Evolutionary conservation across 768 basidiomycete genomes (phyloP), one percentile per base, ranked within the genome.

Genomic region (Termitomyces titanicus): DNA sequence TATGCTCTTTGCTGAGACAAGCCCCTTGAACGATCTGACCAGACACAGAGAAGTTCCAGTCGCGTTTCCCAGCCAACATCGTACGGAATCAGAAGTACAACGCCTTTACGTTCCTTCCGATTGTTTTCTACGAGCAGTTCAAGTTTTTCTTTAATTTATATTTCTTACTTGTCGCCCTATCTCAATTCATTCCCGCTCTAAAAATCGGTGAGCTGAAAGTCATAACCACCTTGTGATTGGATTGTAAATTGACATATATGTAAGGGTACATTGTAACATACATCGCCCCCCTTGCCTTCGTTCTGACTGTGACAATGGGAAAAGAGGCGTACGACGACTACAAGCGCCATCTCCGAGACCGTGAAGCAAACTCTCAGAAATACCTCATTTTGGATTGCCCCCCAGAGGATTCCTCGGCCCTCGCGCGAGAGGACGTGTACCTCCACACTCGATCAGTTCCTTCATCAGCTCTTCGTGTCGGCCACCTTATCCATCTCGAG

Each of bases 121-220:
- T 98, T 61, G 95, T 98, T 43, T 84, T 98, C 69, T 98, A 98
- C 70, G 95, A 98, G 70, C 96, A 98, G 69, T 99, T 98, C 87
- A 98, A 98, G 72, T 98, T 96, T 79, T 99, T 99, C 77, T 98
- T 97, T 84, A 99, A 98, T 68, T 80, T 98, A 7, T 99, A 98
- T 71, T 99, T 99, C 68, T 83, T 98, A 11, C 86, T 98, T 22
- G 97, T 99, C 35, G 97, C 97, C 0, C 78, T 98, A 8, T 94
- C 91, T 9, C 97, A 98, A 70, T 97, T 99, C 66, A 75, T 99
- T 17, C 97, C 97, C 13, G 90, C 94, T 0, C 82, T 99, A 56
- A 94, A 94, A 75, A 99, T 97, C 56, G 95, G 94, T 93, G 50
- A 44, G 83, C 74, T 3, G 17, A 17, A 29, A 10, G 13, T 8